Evolutionary conservation across 768 basidiomycete species (phyloP).

Genomic region (Lanmaoa rubissima): DNA sequence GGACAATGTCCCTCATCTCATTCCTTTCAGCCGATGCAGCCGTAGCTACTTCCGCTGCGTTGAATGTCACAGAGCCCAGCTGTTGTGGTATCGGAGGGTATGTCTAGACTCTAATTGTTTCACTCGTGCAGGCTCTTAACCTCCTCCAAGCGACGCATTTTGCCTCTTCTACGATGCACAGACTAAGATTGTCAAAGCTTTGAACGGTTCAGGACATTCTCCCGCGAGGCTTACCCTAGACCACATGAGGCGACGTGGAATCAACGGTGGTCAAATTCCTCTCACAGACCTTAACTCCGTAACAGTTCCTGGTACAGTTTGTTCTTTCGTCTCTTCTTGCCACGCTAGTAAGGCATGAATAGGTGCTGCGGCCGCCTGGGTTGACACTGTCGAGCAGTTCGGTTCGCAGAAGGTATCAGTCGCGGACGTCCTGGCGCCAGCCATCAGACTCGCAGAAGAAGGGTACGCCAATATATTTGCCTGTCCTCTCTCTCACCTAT

Average conservation of each 20-base stretch:
- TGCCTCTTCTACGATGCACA: constrained; percentile 90
- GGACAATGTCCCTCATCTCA: background rate
- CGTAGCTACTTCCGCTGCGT: constrained; percentile 86
- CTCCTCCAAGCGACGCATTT: constrained; percentile 68
- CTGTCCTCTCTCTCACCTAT: background rate
- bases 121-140: constrained; percentile 10
- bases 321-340: background rate
- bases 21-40: constrained; percentile 76
- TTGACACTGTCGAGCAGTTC: constrained; percentile 80
- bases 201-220: constrained; percentile 91
- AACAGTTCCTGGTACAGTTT: constrained; percentile 68
- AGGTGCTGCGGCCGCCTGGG: constrained; percentile 95
- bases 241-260: constrained; percentile 64
- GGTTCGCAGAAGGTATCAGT: constrained; percentile 66
- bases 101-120: constrained; percentile 14
- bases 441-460: constrained; percentile 88
- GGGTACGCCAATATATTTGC: constrained; percentile 50
- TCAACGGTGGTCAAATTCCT: constrained; percentile 69
- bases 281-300: constrained; percentile 83
- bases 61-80: constrained; percentile 89
- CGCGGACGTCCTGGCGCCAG: constrained; percentile 80
- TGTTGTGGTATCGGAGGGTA: constrained; percentile 93
- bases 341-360: constrained; percentile 21
- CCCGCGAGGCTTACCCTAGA: constrained; percentile 79
- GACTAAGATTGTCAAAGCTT: constrained; percentile 75